Percentiles rank a stretch among this genome's conserved stretches.
phyloP scores from a whole-genome alignment of 805 yeast species.

The Spathaspora arborariae region DNA sequence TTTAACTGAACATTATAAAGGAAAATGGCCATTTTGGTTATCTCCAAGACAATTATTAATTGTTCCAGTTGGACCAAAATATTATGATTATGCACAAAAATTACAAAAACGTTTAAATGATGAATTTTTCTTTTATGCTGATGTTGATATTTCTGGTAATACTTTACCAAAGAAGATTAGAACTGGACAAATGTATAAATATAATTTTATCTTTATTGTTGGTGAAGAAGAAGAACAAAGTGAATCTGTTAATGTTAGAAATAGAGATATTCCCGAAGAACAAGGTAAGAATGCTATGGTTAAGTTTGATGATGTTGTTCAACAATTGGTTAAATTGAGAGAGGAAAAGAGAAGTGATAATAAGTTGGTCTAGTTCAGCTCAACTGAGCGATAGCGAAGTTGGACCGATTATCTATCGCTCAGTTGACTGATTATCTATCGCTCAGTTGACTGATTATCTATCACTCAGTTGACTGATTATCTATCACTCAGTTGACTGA shows the following conservation, averaged over 20 bases:
- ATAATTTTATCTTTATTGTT: slow-evolving; percentile 93
- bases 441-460: too few relatives aligned
- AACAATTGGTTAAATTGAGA: slow-evolving; percentile 64
- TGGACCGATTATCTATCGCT: too few relatives aligned
- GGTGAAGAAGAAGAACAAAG: slow-evolving; percentile 90
- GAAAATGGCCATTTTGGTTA: slow-evolving; percentile 99
- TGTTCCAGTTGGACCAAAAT: slow-evolving; percentile 95
- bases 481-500: too few relatives aligned
- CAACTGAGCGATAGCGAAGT: background rate
- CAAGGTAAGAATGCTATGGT: slow-evolving; percentile 91
- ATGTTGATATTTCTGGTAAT: slow-evolving; percentile 90
- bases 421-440: too few relatives aligned
- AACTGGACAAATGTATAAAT: slow-evolving; percentile 90
- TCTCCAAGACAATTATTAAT: slow-evolving; percentile 98
- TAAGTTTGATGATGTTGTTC: slow-evolving; percentile 64
- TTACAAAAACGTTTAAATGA: slow-evolving; percentile 64
- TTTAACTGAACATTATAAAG: slow-evolving; percentile 95
- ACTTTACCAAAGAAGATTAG: slow-evolving; percentile 98
- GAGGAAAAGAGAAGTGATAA: slow-evolving; percentile 75
- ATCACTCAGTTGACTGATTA: too few relatives aligned
- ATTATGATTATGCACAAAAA: slow-evolving; percentile 82
- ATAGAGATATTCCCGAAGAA: slow-evolving; percentile 89
- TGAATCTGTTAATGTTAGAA: slow-evolving; percentile 87
- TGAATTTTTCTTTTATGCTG: slow-evolving; percentile 81
- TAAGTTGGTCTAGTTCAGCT: slow-evolving; percentile 25